Evolutionary conservation across 345 rosid genomes (phyloP).

Genomic region (Limnanthes douglasii): DNA sequence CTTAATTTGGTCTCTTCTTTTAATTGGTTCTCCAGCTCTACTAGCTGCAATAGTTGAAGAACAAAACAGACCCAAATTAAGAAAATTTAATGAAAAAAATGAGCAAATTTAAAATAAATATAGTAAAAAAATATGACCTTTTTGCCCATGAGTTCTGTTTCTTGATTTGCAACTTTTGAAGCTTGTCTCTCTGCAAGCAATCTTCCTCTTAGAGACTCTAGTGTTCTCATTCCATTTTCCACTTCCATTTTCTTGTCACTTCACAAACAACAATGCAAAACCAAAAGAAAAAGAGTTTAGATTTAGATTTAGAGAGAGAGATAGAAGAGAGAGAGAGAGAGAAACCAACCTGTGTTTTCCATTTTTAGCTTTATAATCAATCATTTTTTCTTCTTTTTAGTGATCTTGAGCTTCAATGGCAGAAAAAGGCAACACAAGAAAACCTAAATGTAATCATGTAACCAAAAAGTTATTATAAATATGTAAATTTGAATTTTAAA

Average conservation of each 20-base stretch:
- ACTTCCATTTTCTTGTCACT: slow-evolving; percentile 32
- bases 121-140: slow-evolving; percentile 26
- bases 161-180: slow-evolving; percentile 54
- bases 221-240: slow-evolving; percentile 28
- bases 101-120: neutral
- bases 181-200: slow-evolving; percentile 80
- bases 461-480: too few species aligned
- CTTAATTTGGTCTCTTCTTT: slow-evolving; percentile 52
- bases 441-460: too few species aligned
- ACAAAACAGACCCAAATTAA: slow-evolving; percentile 2
- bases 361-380: slow-evolving; percentile 14
- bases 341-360: slow-evolving; percentile 19
- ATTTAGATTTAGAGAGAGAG: neutral
- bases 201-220: slow-evolving; percentile 79
- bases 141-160: slow-evolving; percentile 36
- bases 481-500: too few species aligned
- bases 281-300: neutral
- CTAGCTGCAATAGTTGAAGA: slow-evolving; percentile 26
- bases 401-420: neutral
- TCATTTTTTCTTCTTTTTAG: slow-evolving; percentile 12
- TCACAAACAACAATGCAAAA: slow-evolving; percentile 12
- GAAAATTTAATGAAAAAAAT: neutral
- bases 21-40: slow-evolving; percentile 42
- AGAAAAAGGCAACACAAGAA: too few species aligned
- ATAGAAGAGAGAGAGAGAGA: slow-evolving; percentile 5